Percentiles rank a stretch among this genome's conserved stretches.
phyloP scores from a whole-genome alignment of 2,329 filamentous ascomycete species.

The Trichoderma polysporum region DNA sequence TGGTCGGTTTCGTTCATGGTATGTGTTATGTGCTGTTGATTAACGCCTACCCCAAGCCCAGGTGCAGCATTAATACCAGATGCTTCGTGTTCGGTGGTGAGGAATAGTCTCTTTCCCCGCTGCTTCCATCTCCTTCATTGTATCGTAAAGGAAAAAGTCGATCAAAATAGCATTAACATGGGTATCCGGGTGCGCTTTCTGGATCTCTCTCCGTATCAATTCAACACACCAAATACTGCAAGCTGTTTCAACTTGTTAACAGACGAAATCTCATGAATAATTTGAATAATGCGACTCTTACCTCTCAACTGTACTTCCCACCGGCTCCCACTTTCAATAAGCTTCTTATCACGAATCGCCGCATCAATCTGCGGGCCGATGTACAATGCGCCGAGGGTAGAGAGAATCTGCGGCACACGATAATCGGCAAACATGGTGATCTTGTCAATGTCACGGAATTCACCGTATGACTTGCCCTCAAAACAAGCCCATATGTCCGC shows the following conservation, averaged over 20 bases:
- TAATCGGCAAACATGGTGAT: constrained; percentile 99
- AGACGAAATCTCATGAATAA: background rate
- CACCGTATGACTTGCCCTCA: constrained; percentile 73
- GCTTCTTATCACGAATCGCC: constrained; percentile 62
- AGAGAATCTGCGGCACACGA: constrained; percentile 89
- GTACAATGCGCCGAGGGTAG: constrained; percentile 75
- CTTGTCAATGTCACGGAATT: constrained; percentile 87
- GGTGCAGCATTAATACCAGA: constrained; percentile 70
- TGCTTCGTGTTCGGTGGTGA: constrained; percentile 87
- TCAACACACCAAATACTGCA: constrained; percentile 98
- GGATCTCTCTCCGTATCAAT: constrained; percentile 78
- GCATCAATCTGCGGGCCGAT: constrained; percentile 79
- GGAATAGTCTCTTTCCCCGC: constrained; percentile 58
- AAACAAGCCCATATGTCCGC: constrained; percentile 98
- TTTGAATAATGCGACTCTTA: constrained; percentile 31
- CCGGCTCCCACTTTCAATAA: constrained; percentile 67
- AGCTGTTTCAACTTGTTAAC: constrained; percentile 44
- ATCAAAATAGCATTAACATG: constrained; percentile 85
- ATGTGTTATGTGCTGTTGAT: background rate
- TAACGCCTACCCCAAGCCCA: background rate
- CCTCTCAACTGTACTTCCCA: constrained; percentile 89
- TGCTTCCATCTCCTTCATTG: constrained; percentile 80
- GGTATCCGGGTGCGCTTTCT: constrained; percentile 67
- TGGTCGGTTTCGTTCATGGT: background rate
- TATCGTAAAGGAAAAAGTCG: constrained; percentile 96